Evolutionary conservation across 73 alveolate species (phyloP).

Genomic region (Diophrys appendiculata): DNA sequence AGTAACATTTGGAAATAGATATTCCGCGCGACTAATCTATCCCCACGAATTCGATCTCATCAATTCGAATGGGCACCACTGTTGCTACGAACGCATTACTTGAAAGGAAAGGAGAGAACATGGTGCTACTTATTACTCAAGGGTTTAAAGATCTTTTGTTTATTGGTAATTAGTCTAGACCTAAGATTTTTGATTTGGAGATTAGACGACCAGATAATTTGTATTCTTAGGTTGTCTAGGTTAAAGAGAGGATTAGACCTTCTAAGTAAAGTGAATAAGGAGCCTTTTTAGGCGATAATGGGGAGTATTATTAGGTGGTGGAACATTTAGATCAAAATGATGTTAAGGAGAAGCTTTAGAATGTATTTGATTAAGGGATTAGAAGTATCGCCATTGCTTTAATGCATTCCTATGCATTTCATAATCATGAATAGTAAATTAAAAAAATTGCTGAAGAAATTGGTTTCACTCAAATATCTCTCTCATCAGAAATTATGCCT

Average conservation of each 20-base stretch:
- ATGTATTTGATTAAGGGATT: slow-evolving; percentile 52
- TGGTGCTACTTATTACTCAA: slow-evolving; percentile 73
- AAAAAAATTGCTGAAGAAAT: slow-evolving; percentile 65
- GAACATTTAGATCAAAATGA: slow-evolving; percentile 39
- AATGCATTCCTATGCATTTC: slow-evolving; percentile 73
- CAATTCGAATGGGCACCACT: slow-evolving; percentile 90
- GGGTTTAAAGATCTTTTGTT: slow-evolving; percentile 81
- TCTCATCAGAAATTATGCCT: slow-evolving; percentile 69
- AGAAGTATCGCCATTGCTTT: slow-evolving; percentile 71
- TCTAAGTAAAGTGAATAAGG: slow-evolving; percentile 22
- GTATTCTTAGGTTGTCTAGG: slow-evolving; percentile 76
- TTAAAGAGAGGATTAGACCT: slow-evolving; percentile 74
- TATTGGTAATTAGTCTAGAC: slow-evolving; percentile 81
- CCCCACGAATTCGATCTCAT: slow-evolving; percentile 44
- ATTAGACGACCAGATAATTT: slow-evolving; percentile 63
- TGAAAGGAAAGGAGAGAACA: slow-evolving; percentile 84
- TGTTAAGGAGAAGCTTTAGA: slow-evolving; percentile 34
- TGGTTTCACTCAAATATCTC: slow-evolving; percentile 72
- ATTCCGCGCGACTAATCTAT: slow-evolving; percentile 50
- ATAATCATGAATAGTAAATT: slow-evolving; percentile 57
- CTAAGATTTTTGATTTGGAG: slow-evolving; percentile 74
- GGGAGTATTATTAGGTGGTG: slow-evolving; percentile 50
- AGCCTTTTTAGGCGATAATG: slow-evolving; percentile 55
- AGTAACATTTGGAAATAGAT: slow-evolving; percentile 15
- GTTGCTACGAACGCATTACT: slow-evolving; percentile 92